These are phyloP conservation scores for Heliocybe sulcata DNA, from an alignment of 1,284 basidiomycete genomes.

Conservation along the genomic window DNA sequence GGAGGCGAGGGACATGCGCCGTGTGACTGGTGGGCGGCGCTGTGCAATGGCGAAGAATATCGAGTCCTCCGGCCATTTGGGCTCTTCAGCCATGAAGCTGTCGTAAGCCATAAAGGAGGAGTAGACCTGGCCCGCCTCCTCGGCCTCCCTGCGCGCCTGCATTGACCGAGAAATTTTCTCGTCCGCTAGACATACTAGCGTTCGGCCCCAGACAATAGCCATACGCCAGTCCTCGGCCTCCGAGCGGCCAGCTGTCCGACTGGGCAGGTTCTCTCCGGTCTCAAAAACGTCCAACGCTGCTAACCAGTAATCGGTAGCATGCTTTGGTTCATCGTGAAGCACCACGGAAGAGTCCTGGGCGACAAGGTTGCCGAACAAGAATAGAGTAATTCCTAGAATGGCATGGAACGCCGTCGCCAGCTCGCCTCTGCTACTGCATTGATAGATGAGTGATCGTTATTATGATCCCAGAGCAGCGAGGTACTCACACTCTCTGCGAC, in stretches of 20 bases:
- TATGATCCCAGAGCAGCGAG: neutral
- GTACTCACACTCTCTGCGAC: neutral
- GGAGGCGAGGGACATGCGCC: slow-evolving; percentile 37
- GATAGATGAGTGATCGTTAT: neutral
- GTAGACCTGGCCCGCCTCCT: slow-evolving; percentile 11
- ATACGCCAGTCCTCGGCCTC: slow-evolving; percentile 53
- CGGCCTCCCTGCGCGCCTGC: slow-evolving; percentile 8
- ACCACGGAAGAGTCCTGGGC: slow-evolving; percentile 40
- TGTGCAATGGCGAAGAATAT: slow-evolving; percentile 46
- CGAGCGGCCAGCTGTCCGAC: slow-evolving; percentile 27
- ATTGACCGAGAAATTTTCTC: slow-evolving; percentile 23
- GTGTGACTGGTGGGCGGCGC: slow-evolving; percentile 42
- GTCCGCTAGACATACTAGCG: slow-evolving; percentile 50
- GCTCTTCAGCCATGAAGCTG: slow-evolving; percentile 28
- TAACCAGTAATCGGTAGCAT: slow-evolving; percentile 50
- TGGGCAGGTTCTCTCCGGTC: slow-evolving; percentile 52
- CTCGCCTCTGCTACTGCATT: slow-evolving; percentile 22
- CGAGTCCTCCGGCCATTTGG: slow-evolving; percentile 42
- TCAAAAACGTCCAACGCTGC: slow-evolving; percentile 61
- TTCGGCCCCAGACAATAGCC: slow-evolving; percentile 60
- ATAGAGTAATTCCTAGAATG: slow-evolving; percentile 53
- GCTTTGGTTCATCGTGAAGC: slow-evolving; percentile 44
- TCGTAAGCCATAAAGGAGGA: slow-evolving; percentile 7
- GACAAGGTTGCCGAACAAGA: slow-evolving; percentile 53
- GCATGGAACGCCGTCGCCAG: slow-evolving; percentile 57